Percentiles rank a stretch among this genome's conserved stretches.
Evolutionary conservation across 192 early-diverging fungal genomes (phyloP).

Genomic region (Backusella macrospora): DNA sequence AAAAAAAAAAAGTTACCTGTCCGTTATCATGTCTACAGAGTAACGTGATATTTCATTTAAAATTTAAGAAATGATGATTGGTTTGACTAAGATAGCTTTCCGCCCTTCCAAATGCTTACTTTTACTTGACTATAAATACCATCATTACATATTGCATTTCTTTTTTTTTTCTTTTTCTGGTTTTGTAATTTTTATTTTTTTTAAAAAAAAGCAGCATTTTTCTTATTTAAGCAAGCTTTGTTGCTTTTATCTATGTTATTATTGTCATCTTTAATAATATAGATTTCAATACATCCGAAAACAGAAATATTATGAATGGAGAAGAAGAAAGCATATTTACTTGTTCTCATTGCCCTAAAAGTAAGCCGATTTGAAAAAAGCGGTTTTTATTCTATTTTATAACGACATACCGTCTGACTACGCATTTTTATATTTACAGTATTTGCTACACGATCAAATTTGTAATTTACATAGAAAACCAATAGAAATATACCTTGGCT

Average conservation of each 20-base stretch:
- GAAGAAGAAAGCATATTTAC: constrained; percentile 21
- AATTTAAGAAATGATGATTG: neutral
- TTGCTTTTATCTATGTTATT: neutral
- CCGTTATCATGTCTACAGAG: neutral
- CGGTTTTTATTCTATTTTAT: neutral
- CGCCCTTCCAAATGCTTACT: neutral
- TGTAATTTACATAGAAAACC: constrained; percentile 20
- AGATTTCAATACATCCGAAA: neutral
- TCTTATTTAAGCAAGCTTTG: neutral
- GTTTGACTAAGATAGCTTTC: neutral
- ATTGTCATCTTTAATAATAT: neutral
- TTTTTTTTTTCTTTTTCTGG: neutral
- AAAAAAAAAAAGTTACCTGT: neutral
- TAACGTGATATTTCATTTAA: constrained; percentile 3
- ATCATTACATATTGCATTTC: neutral
- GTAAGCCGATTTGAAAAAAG: constrained; percentile 17
- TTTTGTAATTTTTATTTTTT: constrained; percentile 1
- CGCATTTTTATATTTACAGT: constrained; percentile 16
- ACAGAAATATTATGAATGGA: neutral
- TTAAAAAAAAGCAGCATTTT: neutral
- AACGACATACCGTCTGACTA: neutral
- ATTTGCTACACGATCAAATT: constrained; percentile 39
- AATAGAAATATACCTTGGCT: neutral
- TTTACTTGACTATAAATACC: neutral
- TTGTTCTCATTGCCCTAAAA: constrained; percentile 35